Conservation (phyloP, 331 rosid species). For the Stylosanthes scabra region DNA sequence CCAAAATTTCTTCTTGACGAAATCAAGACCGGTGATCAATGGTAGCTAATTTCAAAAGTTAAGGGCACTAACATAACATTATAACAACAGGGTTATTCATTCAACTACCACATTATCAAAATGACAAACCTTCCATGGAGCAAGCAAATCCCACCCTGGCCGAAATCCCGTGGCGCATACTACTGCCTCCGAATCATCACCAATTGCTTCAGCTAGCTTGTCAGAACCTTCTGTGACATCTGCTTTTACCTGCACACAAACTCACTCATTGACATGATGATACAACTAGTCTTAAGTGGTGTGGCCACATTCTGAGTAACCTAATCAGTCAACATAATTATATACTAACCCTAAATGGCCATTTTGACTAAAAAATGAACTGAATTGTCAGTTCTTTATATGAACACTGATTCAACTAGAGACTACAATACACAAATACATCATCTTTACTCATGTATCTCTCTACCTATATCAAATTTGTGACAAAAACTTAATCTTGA, state of each 20-base stretch:
- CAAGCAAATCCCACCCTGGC: constrained; percentile 86
- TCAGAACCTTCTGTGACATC: constrained; percentile 91
- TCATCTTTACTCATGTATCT: no score
- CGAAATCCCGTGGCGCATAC: constrained; percentile 91
- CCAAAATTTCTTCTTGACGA: constrained; percentile 23
- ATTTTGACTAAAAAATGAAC: no score
- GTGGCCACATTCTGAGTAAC: no score
- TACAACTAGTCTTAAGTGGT: no score
- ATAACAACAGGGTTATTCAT: constrained; percentile 17
- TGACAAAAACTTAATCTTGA: no score
- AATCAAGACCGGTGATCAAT: constrained; percentile 2
- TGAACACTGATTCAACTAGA: no score
- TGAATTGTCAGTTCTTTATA: no score
- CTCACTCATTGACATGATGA: constrained; percentile 6
- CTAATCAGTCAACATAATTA: no score
- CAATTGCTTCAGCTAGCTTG: constrained; percentile 81
- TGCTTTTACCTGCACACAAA: constrained; percentile 72
- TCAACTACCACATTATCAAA: constrained; percentile 4
- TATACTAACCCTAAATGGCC: no score
- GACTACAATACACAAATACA: no score
- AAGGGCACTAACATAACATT: not conserved
- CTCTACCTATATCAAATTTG: no score
- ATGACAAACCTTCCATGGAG: constrained; percentile 92
- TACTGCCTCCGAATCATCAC: constrained; percentile 87
- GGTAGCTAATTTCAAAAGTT: constrained; percentile 24